These are phyloP conservation scores for Endoconidiophora polonica DNA, from an alignment of 2,329 filamentous ascomycete genomes.

Conservation along the genomic window DNA sequence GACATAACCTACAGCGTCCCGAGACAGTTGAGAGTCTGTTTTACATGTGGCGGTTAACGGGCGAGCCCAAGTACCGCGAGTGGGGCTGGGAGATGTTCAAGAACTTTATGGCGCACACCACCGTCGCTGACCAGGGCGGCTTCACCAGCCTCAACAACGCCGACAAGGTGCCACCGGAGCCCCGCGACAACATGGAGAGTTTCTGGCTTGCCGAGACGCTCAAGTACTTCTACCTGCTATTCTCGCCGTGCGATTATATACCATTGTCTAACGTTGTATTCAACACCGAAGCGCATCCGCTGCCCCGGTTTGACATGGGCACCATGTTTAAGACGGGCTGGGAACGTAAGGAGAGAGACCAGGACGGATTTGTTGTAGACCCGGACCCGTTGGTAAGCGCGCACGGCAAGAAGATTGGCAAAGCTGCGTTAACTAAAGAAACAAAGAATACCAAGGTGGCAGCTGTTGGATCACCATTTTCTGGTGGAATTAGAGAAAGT, in stretches of 20 bases:
- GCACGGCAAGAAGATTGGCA: background rate
- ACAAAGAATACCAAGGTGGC: too few relatives aligned
- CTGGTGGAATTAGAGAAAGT: too few relatives aligned
- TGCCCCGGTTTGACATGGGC: constrained; percentile 73
- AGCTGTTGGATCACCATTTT: too few relatives aligned
- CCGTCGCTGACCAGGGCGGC: constrained; percentile 58
- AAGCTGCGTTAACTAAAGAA: too few relatives aligned
- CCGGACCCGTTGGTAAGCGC: constrained; percentile 8
- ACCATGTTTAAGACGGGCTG: constrained; percentile 67
- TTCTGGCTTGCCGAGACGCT: constrained; percentile 98
- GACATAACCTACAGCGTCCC: constrained; percentile 84
- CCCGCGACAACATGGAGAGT: constrained; percentile 90
- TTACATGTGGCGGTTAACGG: constrained; percentile 98
- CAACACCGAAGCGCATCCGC: constrained; percentile 87
- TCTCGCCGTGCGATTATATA: constrained; percentile 66
- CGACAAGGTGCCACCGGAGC: constrained; percentile 48
- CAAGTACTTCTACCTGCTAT: constrained; percentile 94
- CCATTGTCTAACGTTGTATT: constrained; percentile 78
- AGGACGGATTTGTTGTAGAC: constrained; percentile 24
- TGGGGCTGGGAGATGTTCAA: constrained; percentile 99
- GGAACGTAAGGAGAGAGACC: constrained; percentile 49
- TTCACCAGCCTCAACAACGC: constrained; percentile 73
- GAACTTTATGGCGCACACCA: constrained; percentile 71
- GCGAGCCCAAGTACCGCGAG: constrained; percentile 71
- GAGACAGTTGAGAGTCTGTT: constrained; percentile 95